Percentiles rank a stretch among this genome's conserved stretches.
Evolutionary conservation across 192 early-diverging fungal species (phyloP).

Genomic region (Chytriomyces sp.): DNA sequence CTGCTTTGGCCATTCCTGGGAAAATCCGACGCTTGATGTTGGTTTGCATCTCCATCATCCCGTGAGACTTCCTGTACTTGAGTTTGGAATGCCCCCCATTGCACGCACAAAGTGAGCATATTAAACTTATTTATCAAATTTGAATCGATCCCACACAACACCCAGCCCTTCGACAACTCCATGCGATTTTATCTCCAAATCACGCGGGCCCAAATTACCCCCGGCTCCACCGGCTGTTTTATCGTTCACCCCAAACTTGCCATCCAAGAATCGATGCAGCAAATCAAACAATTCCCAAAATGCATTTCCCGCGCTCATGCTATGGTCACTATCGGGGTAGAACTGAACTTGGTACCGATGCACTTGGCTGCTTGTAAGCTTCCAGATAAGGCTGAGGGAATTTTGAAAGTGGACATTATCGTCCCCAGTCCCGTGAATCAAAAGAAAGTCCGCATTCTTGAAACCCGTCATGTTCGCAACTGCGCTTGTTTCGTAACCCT

Average conservation of each 20-base stretch:
- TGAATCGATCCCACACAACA: too few species aligned
- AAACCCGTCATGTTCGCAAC: conserved; percentile 85
- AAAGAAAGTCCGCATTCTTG: conserved; percentile 72
- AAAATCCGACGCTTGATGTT: not conserved
- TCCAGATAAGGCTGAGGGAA: conserved; percentile 75
- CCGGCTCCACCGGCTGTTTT: too few species aligned
- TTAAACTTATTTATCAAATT: too few species aligned
- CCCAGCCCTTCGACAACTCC: too few species aligned
- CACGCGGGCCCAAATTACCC: too few species aligned
- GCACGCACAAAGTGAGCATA: too few species aligned
- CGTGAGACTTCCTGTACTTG: too few species aligned
- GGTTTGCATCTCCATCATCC: not conserved
- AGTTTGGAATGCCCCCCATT: not conserved
- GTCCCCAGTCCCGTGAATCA: conserved; percentile 92
- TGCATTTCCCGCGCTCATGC: conserved; percentile 80
- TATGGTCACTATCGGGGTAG: conserved; percentile 91
- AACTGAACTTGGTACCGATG: conserved; percentile 84
- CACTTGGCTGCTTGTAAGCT: conserved; percentile 73
- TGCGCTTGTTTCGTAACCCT: conserved; percentile 79
- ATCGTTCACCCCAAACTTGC: conserved; percentile 22
- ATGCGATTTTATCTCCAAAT: too few species aligned
- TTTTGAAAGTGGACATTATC: conserved; percentile 91
- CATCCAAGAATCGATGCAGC: conserved; percentile 52
- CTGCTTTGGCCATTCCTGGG: not conserved
- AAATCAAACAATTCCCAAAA: conserved; percentile 67